phyloP scores from a whole-genome alignment of 2,329 filamentous ascomycete genomes.

The Talaromyces verruculosus region DNA sequence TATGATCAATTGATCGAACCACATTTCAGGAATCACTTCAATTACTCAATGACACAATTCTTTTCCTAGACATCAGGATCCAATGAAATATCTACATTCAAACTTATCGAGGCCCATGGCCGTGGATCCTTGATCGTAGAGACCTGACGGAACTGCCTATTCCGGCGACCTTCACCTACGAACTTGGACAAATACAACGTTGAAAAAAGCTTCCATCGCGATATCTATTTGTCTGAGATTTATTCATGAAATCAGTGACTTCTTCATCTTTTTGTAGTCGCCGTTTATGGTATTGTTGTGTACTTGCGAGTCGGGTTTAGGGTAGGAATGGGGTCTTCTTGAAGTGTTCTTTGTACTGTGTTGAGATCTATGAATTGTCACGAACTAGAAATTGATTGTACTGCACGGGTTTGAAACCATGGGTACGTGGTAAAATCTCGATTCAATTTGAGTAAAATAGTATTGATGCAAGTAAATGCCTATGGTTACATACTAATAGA shows the following conservation, averaged over 20 bases:
- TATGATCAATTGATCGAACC: too few species aligned
- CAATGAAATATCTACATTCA: background rate
- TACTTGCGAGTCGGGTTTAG: background rate
- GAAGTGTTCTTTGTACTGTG: background rate
- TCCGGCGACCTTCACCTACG: background rate
- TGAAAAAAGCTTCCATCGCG: background rate
- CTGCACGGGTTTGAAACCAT: too few species aligned
- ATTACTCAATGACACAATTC: too few species aligned
- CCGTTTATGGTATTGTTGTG: background rate
- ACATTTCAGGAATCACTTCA: too few species aligned
- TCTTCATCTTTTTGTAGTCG: background rate
- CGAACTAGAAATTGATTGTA: too few species aligned
- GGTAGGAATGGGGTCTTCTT: background rate
- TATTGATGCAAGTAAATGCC: background rate
- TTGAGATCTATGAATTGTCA: background rate
- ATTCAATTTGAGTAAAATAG: background rate
- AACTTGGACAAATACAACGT: background rate
- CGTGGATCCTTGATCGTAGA: background rate
- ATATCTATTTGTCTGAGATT: background rate
- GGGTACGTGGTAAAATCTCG: too few species aligned
- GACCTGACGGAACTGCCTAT: background rate
- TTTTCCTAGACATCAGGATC: too few species aligned
- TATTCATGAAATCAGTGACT: background rate
- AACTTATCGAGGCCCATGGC: background rate
- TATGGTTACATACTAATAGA: conserved; percentile 3